A percentile compares a stretch with the other conserved stretches of the same genome.
Evolutionary conservation across 768 basidiomycete genomes (phyloP).

Genomic region (Russula virescens): DNA sequence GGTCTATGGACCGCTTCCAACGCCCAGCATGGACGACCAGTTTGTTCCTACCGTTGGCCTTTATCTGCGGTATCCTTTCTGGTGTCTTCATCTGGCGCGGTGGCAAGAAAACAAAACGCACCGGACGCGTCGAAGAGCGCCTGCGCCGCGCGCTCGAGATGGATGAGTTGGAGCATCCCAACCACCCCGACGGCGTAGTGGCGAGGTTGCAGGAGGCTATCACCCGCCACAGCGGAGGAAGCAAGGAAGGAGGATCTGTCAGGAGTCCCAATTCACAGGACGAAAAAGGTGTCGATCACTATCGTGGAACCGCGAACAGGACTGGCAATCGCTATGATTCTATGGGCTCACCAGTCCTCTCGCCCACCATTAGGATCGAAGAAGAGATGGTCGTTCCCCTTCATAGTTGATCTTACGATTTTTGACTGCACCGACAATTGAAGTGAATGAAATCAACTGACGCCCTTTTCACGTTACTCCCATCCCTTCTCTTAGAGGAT

Average conservation of each 20-base stretch:
- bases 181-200: neutral
- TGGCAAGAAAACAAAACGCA: slow-evolving; percentile 61
- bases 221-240: neutral
- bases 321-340: neutral
- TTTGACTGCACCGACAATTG: neutral
- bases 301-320: neutral
- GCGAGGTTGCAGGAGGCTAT: slow-evolving; percentile 10
- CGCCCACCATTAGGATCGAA: slow-evolving; percentile 27
- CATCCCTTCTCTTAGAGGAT: neutral
- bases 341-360: slow-evolving; percentile 1
- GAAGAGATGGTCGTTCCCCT: slow-evolving; percentile 33
- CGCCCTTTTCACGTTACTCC: neutral
- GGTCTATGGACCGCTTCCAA: slow-evolving; percentile 65
- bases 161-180: slow-evolving; percentile 23
- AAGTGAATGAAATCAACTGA: neutral
- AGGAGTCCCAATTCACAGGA: neutral
- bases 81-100: slow-evolving; percentile 73
- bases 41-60: slow-evolving; percentile 62
- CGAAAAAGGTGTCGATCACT: slow-evolving; percentile 1
- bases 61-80: slow-evolving; percentile 71
- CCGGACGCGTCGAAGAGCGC: slow-evolving; percentile 55
- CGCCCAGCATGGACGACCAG: slow-evolving; percentile 69
- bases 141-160: slow-evolving; percentile 43
- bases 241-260: neutral
- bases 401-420: slow-evolving; percentile 1